Base-by-base conservation (phyloP, 2,329 filamentous ascomycete species). In the Dactylonectria estremocensis region DNA sequence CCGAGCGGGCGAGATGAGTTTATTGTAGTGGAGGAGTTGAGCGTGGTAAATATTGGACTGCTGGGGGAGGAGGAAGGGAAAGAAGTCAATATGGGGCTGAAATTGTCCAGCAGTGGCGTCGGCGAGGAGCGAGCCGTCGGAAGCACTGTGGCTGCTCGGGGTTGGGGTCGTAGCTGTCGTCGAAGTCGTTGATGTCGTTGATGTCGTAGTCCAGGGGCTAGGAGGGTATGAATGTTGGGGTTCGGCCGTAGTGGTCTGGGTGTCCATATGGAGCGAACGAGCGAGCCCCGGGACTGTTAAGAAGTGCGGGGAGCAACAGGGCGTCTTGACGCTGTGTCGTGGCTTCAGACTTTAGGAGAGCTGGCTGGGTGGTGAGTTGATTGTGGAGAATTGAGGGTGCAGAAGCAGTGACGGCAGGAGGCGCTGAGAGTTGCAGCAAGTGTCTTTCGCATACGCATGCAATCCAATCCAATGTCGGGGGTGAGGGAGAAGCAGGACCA, bases 11-110 rank as follows among this genome's bases (percentile, higher is more conserved):
- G 89, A 88, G 72, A 91, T 86, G 77, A 91, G 88, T 76, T 87
- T 88, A 79, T 91, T 91, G 84, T 91, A 91, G 73, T 90, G 86
- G 58, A 89, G 84, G 63, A 92, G 86, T 79, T 90, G 88, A 61
- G 87, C 88, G 76, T 91, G 87, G 79, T 90, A 89, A 70, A 88
- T 82, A 48, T 85, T 88, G 37, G 86, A 82, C 71, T 90, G 88
- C 69, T 90, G 88, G 16, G 88, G 88, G 65, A 90, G 83, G 73
- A 90, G 81, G 69, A 89, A 84, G 40, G 89, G 88, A 31, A 89
- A 81, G 66, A 89, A 82, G 70, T 90, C 87, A 74, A 89, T 74
- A 68, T 84, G 83, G 69, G 83, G 77, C 57, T 84, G 79, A 62
- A 80, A 78, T 52, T 80, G 79, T 49, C 78, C 62, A 64, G 74